Percentiles rank a stretch among this genome's conserved stretches.
Evolutionary conservation across 1,284 basidiomycete species (phyloP).

Genomic region (Amylostereum areolatum): DNA sequence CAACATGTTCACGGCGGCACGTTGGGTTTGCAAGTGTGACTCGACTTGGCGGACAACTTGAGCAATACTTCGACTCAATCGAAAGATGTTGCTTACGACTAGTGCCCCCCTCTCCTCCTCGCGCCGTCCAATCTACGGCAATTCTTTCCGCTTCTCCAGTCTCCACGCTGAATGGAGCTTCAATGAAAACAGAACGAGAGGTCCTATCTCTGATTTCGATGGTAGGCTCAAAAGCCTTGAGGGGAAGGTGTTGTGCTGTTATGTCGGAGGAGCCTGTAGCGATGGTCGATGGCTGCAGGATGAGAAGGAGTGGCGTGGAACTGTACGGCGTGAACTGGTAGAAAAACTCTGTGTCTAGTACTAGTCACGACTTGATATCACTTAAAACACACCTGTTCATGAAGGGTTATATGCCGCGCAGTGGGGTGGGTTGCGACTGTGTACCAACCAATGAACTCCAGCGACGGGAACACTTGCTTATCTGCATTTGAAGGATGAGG

Average conservation of each 20-base stretch:
- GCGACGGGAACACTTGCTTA: conserved; percentile 95
- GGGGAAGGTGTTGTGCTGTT: conserved; percentile 68
- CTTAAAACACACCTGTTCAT: conserved; percentile 65
- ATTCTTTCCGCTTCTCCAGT: conserved; percentile 98
- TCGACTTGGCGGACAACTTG: conserved; percentile 53
- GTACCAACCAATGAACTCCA: conserved; percentile 98
- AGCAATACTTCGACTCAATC: not conserved
- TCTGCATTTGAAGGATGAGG: conserved; percentile 41
- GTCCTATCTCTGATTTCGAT: conserved; percentile 76
- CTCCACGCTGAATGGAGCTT: conserved; percentile 82
- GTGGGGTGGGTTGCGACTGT: conserved; percentile 74
- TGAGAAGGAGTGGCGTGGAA: conserved; percentile 70
- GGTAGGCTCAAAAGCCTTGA: conserved; percentile 87
- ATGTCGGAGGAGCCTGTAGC: conserved; percentile 47
- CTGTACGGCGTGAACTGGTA: conserved; percentile 65
- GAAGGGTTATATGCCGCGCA: conserved; percentile 69
- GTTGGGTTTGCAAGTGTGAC: conserved; percentile 83
- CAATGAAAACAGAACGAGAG: conserved; percentile 76
- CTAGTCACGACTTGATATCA: conserved; percentile 4
- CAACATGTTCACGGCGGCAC: conserved; percentile 94
- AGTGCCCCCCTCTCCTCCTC: conserved; percentile 80
- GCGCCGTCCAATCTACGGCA: conserved; percentile 93
- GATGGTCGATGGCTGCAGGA: conserved; percentile 52
- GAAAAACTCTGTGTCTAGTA: conserved; percentile 1
- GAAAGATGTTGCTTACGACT: conserved; percentile 46